phyloP scores from a whole-genome alignment of 495 filamentous ascomycete species.

The Neurospora intermedia region DNA sequence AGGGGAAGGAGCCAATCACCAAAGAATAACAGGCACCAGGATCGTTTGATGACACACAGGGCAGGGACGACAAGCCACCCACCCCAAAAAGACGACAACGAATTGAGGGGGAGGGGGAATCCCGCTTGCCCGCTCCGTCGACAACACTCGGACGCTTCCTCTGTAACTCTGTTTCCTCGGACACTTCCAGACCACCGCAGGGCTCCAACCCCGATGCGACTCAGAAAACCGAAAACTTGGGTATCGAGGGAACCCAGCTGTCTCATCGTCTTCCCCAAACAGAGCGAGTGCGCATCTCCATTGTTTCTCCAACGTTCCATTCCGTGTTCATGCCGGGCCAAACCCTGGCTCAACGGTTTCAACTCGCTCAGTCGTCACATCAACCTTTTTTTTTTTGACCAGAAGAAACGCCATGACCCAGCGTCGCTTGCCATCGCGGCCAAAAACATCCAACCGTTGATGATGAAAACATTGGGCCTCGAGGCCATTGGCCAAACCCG shows the following conservation, averaged over 20 bases:
- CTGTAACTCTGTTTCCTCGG: background rate
- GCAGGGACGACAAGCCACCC: constrained; percentile 15
- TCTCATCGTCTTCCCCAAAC: background rate
- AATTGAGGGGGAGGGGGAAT: background rate
- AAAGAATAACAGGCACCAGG: constrained; percentile 13
- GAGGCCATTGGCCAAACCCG: background rate
- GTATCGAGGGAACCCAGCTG: background rate
- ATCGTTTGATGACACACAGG: constrained; percentile 24
- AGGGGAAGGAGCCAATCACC: constrained; percentile 19
- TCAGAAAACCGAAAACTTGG: background rate
- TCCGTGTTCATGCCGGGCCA: constrained; percentile 1
- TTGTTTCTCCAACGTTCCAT: background rate
- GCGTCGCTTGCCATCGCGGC: background rate
- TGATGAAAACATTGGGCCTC: background rate
- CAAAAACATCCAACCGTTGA: background rate
- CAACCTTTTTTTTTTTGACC: background rate
- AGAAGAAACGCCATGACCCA: background rate
- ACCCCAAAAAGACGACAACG: background rate
- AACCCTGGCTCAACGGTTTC: background rate
- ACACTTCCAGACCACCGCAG: constrained; percentile 7
- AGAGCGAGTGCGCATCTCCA: background rate
- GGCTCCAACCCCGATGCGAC: constrained; percentile 11
- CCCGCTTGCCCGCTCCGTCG: constrained; percentile 21
- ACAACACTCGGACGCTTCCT: constrained; percentile 21
- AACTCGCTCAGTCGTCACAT: background rate